Conservation (phyloP, 1,284 basidiomycete species). For the Melampsora abietis-canadensis region DNA sequence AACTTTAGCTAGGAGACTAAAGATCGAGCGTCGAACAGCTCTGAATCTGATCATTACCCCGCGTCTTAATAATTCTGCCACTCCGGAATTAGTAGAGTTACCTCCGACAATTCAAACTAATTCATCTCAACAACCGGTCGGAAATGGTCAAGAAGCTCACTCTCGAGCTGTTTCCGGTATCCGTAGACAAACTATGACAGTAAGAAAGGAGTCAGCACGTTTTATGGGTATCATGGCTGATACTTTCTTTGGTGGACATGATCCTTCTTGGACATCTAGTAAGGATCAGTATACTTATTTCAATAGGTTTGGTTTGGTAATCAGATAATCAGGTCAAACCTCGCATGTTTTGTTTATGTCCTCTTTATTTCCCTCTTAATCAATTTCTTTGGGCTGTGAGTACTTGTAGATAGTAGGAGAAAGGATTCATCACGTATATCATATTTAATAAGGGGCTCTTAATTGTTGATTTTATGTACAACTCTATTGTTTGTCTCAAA, state of each 20-base stretch:
- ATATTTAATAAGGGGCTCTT: no score
- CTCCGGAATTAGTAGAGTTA: no score
- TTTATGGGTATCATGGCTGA: slow-evolving; percentile 47
- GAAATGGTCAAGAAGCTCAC: neutral
- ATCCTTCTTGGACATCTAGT: slow-evolving; percentile 45
- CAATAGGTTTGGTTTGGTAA: slow-evolving; percentile 43
- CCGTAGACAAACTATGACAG: slow-evolving; percentile 5
- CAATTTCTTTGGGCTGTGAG: no score
- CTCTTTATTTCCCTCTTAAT: no score
- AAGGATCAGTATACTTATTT: slow-evolving; percentile 47
- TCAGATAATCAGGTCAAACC: slow-evolving; percentile 22
- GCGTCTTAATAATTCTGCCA: no score
- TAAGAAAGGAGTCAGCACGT: slow-evolving; percentile 41
- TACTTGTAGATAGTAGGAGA: no score
- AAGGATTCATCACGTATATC: no score
- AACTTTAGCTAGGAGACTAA: no score
- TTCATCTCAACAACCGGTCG: neutral
- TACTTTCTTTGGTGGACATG: slow-evolving; percentile 48
- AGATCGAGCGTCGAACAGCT: slow-evolving; percentile 1
- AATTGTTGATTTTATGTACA: no score
- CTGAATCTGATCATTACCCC: neutral
- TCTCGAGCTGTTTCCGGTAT: neutral
- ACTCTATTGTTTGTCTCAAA: no score
- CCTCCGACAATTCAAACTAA: no score
- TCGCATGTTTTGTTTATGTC: no score